Percentiles rank a stretch among this genome's conserved stretches.
These are phyloP conservation scores for Hanseniaspora singularis DNA, from an alignment of 805 yeast genomes.

Conservation along the genomic window DNA sequence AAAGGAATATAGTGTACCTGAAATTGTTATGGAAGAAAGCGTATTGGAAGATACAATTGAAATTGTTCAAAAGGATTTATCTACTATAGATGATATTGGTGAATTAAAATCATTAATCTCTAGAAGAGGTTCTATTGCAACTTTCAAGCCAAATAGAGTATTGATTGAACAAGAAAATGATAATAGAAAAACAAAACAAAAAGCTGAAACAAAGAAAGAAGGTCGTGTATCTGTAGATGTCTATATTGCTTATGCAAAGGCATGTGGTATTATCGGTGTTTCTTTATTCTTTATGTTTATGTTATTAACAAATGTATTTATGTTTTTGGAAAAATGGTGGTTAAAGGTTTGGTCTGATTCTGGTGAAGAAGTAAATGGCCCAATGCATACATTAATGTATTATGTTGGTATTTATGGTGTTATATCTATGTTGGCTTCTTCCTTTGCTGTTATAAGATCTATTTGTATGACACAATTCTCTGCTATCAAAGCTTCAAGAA, in stretches of 20 bases:
- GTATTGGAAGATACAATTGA: slow-evolving; percentile 4
- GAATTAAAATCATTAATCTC: slow-evolving; percentile 17
- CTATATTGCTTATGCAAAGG: slow-evolving; percentile 43
- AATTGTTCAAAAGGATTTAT: not conserved
- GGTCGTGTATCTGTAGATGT: slow-evolving; percentile 49
- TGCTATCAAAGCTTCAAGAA: slow-evolving; percentile 44
- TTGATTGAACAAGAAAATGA: slow-evolving; percentile 23
- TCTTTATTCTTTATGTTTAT: slow-evolving; percentile 30
- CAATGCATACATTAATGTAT: slow-evolving; percentile 29
- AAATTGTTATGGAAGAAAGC: slow-evolving; percentile 2
- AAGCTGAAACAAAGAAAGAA: slow-evolving; percentile 41
- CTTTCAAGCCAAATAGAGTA: slow-evolving; percentile 37
- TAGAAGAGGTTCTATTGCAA: slow-evolving; percentile 54
- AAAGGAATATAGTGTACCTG: not conserved
- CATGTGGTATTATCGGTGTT: slow-evolving; percentile 45
- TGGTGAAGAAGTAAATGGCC: slow-evolving; percentile 30
- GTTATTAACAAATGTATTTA: slow-evolving; percentile 30
- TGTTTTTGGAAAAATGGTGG: slow-evolving; percentile 45
- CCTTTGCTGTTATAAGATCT: slow-evolving; percentile 37
- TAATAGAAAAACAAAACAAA: slow-evolving; percentile 34
- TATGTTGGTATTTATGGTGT: slow-evolving; percentile 45
- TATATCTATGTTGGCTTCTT: slow-evolving; percentile 43
- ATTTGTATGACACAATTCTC: slow-evolving; percentile 41
- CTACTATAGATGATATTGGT: not conserved
- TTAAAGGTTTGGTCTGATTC: slow-evolving; percentile 59